Base-by-base conservation (phyloP, 164 flowering plant species). In the Magnolia officinalis region DNA sequence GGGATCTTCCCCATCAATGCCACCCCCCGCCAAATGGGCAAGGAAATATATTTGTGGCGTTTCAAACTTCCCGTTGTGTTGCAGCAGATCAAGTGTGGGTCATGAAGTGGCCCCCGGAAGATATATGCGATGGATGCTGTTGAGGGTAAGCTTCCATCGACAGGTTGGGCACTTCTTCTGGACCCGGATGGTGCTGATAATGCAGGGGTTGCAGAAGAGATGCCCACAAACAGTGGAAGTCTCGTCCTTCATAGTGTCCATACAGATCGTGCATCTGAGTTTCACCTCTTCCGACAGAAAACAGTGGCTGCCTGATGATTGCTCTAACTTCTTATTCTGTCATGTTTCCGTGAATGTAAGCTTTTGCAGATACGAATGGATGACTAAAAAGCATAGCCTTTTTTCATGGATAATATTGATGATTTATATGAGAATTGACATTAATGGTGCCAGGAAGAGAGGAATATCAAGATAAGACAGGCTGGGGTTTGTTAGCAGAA, bases 201-300 rank as follows among this genome's bases (percentile, higher is more conserved):
- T 84, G 83, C 91, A 89, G 16, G 70, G 49, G 74, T 80, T 82
- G 78, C 90, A 89, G 84, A 89, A 89, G 45, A 87, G 74, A 71
- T 88, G 91, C 58, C 90, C 90, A 70, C 91, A 88, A 31, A 79
- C 72, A 63, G 90, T 87, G 1, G 90, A 77, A 10, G 86, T 86
- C 75, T 84, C 89, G 72, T 84, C 86, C 70, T 67, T 77, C 84
- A 89, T 76, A n/a, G 82, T 70, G n/a, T 80, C 89, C 85, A 85
- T 80, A 78, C 91, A 89, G 45, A 89, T 77, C 7, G 86, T 77
- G 72, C 91, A 88, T 58, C 76, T 80, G 23, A 79, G 71, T 64
- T 75, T 79, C 63, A 82, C 74, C 61, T 79, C 71, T 11, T 63
- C 77, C 52, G 72, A 76, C 72, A 75, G n/a, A 49, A 66, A 8